phyloP scores from a whole-genome alignment of 2,329 filamentous ascomycete genomes.

The Immersiporthe knoxdaviesiana region DNA sequence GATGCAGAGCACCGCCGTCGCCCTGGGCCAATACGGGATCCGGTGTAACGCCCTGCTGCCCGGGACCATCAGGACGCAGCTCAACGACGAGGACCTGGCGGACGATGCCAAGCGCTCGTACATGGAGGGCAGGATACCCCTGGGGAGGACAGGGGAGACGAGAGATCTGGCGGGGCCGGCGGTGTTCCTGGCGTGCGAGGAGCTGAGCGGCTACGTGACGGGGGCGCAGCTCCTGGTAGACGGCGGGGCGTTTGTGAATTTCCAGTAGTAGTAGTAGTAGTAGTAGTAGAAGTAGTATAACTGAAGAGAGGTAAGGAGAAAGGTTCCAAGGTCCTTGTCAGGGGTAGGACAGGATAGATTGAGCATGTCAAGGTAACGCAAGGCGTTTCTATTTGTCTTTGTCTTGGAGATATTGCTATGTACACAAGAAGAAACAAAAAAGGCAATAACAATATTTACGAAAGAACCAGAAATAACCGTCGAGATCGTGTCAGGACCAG shows the following conservation, averaged over 20 bases:
- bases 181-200: constrained; percentile 79
- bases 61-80: constrained; percentile 80
- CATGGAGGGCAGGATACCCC: constrained; percentile 80
- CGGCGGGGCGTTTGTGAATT: constrained; percentile 86
- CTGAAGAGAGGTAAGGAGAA: no score
- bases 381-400: constrained; percentile 1
- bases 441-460: constrained; percentile 19
- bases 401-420: constrained; percentile 1
- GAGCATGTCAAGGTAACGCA: no score
- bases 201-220: constrained; percentile 79
- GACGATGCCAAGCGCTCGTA: constrained; percentile 73
- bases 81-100: constrained; percentile 82
- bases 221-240: constrained; percentile 85
- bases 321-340: no score
- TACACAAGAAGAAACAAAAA: neutral
- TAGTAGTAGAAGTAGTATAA: constrained; percentile 56
- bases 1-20: constrained; percentile 83
- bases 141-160: constrained; percentile 73
- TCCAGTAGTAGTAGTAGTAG: constrained; percentile 72
- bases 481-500: neutral
- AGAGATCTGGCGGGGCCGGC: constrained; percentile 81
- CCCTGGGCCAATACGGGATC: constrained; percentile 75
- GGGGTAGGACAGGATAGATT: neutral
- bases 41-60: constrained; percentile 83
- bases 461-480: constrained; percentile 7